phyloP scores from a whole-genome alignment of 2,329 filamentous ascomycete species.

The Cadophora sp. region DNA sequence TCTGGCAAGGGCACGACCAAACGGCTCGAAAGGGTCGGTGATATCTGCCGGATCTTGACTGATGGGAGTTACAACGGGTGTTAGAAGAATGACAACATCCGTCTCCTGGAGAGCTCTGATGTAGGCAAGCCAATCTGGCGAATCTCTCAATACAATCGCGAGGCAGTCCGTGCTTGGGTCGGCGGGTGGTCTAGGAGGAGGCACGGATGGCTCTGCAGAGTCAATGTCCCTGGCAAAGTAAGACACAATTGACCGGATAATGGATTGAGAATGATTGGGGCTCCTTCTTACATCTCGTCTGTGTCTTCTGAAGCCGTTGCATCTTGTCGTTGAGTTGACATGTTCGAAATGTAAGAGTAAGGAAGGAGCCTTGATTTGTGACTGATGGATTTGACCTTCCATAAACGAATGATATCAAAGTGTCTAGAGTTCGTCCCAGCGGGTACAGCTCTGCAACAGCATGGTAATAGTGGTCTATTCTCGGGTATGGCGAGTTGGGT shows the following conservation, averaged over 20 bases:
- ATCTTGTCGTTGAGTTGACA: constrained; percentile 1
- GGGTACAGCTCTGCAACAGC: constrained; percentile 2
- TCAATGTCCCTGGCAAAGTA: constrained; percentile 37
- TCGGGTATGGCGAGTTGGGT: background rate
- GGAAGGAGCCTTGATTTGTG: background rate
- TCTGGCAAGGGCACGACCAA: constrained; percentile 68
- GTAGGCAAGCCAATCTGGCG: constrained; percentile 55
- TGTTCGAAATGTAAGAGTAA: background rate
- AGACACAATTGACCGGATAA: constrained; percentile 9
- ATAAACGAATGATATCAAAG: background rate
- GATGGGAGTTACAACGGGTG: constrained; percentile 60
- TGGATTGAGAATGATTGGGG: background rate
- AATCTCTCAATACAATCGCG: constrained; percentile 39
- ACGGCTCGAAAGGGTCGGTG: constrained; percentile 74
- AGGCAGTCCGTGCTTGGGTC: constrained; percentile 5
- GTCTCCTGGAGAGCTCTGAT: constrained; percentile 54
- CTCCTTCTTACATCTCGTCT: constrained; percentile 2
- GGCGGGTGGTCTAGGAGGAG: background rate
- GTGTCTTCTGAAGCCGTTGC: background rate
- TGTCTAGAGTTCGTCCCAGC: background rate
- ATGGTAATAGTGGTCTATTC: background rate
- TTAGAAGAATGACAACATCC: constrained; percentile 66
- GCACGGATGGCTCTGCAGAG: constrained; percentile 1
- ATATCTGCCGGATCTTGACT: constrained; percentile 50
- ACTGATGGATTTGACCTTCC: background rate